Percentiles rank a stretch among this genome's conserved stretches.
Conservation (phyloP, 768 basidiomycete genomes). For the Agaricus subrufescens region DNA sequence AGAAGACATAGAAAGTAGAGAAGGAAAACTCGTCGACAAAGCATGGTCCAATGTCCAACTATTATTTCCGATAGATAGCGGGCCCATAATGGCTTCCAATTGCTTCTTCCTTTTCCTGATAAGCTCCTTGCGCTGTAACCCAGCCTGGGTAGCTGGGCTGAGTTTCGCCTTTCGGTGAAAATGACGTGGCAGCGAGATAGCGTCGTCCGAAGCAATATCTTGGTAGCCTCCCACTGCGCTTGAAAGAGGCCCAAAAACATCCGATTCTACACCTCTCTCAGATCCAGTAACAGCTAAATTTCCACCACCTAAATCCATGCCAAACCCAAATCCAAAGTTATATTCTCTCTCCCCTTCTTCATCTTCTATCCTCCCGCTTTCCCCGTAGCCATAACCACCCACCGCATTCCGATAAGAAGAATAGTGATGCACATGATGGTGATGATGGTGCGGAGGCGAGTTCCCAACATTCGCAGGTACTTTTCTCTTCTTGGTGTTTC, state of each 20-base stretch:
- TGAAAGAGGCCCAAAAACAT: constrained; percentile 6
- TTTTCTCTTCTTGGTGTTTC: constrained; percentile 87
- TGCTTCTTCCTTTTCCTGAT: constrained; percentile 66
- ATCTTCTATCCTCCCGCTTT: constrained; percentile 5
- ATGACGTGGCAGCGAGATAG: not conserved
- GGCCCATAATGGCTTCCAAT: constrained; percentile 64
- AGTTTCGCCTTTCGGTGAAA: constrained; percentile 34
- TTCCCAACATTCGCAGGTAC: constrained; percentile 67
- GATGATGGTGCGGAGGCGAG: constrained; percentile 23
- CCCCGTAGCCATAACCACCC: constrained; percentile 28
- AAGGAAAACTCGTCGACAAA: constrained; percentile 42
- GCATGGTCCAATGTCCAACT: constrained; percentile 77
- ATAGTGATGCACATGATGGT: constrained; percentile 6
- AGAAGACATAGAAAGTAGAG: constrained; percentile 16
- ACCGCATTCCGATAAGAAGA: constrained; percentile 14
- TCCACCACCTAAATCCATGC: constrained; percentile 14
- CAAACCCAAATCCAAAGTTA: constrained; percentile 1
- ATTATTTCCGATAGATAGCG: constrained; percentile 63
- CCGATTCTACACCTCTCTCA: not conserved
- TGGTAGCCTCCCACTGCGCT: not conserved
- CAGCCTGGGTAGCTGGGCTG: constrained; percentile 58
- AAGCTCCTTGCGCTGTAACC: constrained; percentile 72
- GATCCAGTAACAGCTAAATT: constrained; percentile 10
- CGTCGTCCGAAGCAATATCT: not conserved
- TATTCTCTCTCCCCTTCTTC: constrained; percentile 10